Evolutionary conservation across 306 rosid genomes (phyloP), one percentile per base, ranked within the genome.

Genomic region (Quercus parvula): DNA sequence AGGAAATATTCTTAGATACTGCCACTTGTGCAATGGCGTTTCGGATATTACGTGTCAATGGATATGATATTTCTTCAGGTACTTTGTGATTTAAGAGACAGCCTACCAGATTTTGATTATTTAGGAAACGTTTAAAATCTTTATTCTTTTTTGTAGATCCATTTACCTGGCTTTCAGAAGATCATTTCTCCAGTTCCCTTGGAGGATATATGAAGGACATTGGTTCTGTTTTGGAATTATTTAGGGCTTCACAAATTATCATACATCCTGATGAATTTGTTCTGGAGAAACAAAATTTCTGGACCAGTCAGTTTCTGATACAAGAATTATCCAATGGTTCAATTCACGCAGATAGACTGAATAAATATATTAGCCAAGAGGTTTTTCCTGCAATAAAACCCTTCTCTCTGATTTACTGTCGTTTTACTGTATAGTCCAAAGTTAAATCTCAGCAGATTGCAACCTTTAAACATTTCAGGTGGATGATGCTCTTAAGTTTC

Each of bases 21-120:
- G 84, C 93, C 58, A 91, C 90, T 27, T 89, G 97, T 67, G 96
- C 97, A 56, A 82, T 91, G 87, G 96, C 98, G 57, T 94, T 94
- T 77, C 94, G 92, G 22, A 54, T 92, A 46, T 77, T 94, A 75
- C 89, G 94, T 25, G 73, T 89, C 22, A 77, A 88, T 76, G 97
- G 93, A 79, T 94, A 89, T 77, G 89, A 92, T 82, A 94, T 94
- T 51, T 88, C 94, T 84, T 89, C 98, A 78, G 94, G 91, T 77
- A 54, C 75, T 68, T 77, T 55, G 56, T 24, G 78, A 77, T 68
- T 77, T 24, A 75, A 35, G 62, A 75, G 33, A 77, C 19, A 49
- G 54, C 22, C 76, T 74, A 13, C 63, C 0, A 0, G 24, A 75
- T 46, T 33, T 19, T 72, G 73, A 79, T 38, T 27, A 58, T 33